Evolutionary conservation across 2,329 filamentous ascomycete species (phyloP).

Genomic region (Fusarium robinianum): DNA sequence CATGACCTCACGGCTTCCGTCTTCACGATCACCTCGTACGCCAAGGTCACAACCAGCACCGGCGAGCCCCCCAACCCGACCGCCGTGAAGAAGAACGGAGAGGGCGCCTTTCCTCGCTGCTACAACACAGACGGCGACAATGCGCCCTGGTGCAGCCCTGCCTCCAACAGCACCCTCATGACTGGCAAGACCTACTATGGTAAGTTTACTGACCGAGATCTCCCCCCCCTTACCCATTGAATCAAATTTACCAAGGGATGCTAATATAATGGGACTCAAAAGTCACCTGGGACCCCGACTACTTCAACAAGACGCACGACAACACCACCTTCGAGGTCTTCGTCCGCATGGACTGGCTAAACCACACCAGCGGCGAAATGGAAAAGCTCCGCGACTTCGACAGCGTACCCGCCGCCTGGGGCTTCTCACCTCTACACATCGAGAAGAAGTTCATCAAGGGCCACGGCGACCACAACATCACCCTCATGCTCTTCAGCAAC

Average conservation of each 20-base stretch:
- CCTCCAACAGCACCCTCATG: conserved; percentile 48
- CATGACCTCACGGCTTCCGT: conserved; percentile 53
- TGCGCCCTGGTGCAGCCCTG: conserved; percentile 58
- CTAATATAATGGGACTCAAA: too few species aligned
- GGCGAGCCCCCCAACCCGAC: conserved; percentile 52
- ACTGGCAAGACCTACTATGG: conserved; percentile 56
- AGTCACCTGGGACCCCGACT: conserved; percentile 63
- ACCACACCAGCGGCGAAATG: conserved; percentile 44
- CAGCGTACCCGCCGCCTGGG: conserved; percentile 47
- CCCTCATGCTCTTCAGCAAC: conserved; percentile 50
- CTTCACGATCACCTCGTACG: conserved; percentile 44
- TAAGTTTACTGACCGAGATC: conserved; percentile 38
- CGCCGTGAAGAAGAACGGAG: conserved; percentile 46
- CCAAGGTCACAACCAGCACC: conserved; percentile 47
- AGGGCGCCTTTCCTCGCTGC: conserved; percentile 57
- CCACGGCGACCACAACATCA: conserved; percentile 51
- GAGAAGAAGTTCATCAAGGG: conserved; percentile 44
- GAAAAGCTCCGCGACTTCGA: conserved; percentile 44
- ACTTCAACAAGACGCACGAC: conserved; percentile 50
- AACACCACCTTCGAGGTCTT: conserved; percentile 41
- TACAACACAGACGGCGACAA: conserved; percentile 51
- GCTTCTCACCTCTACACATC: conserved; percentile 54
- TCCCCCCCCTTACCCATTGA: too few species aligned
- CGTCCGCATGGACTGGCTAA: conserved; percentile 49
- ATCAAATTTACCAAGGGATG: too few species aligned